A percentile compares a stretch with the other conserved stretches of the same genome.
Evolutionary conservation across 805 yeast genomes (phyloP).

Genomic region (Debaryomyces castellii): DNA sequence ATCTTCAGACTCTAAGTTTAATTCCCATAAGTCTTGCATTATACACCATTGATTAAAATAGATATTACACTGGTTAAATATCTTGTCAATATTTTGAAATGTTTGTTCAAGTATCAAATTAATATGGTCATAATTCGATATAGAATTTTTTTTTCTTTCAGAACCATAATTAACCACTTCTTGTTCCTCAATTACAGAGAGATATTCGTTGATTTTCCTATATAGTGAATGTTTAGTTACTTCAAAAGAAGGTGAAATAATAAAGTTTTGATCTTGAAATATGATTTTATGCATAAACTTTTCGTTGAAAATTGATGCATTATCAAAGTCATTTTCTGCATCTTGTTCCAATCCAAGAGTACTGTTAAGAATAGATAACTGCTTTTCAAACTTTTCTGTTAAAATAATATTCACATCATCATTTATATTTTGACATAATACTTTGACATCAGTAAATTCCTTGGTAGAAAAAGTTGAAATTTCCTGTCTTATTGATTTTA

Average conservation of each 20-base stretch:
- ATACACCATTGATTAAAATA: slow-evolving; percentile 54
- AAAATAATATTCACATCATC: slow-evolving; percentile 20
- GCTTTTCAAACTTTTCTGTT: slow-evolving; percentile 16
- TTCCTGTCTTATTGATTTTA: slow-evolving; percentile 15
- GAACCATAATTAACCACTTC: slow-evolving; percentile 4
- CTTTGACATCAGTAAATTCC: slow-evolving; percentile 14
- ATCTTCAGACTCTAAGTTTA: slow-evolving; percentile 38
- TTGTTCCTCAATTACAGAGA: slow-evolving; percentile 20
- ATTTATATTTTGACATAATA: slow-evolving; percentile 22
- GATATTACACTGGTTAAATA: slow-evolving; percentile 22
- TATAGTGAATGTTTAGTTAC: slow-evolving; percentile 31
- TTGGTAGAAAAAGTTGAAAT: slow-evolving; percentile 14
- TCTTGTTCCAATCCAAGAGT: background rate
- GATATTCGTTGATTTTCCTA: slow-evolving; percentile 12
- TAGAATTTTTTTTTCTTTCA: background rate
- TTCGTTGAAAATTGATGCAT: background rate
- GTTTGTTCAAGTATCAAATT: slow-evolving; percentile 1
- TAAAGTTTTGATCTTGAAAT: slow-evolving; percentile 36
- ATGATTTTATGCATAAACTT: slow-evolving; percentile 30
- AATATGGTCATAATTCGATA: background rate
- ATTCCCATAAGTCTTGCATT: slow-evolving; percentile 60
- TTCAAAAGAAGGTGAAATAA: slow-evolving; percentile 41
- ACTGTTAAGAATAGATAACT: slow-evolving; percentile 3
- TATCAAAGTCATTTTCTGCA: background rate
- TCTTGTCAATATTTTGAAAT: slow-evolving; percentile 26